Percentiles rank a stretch among this genome's conserved stretches.
These are phyloP conservation scores for Marasmius oreades DNA, from an alignment of 1,284 basidiomycete species.

Conservation along the genomic window DNA sequence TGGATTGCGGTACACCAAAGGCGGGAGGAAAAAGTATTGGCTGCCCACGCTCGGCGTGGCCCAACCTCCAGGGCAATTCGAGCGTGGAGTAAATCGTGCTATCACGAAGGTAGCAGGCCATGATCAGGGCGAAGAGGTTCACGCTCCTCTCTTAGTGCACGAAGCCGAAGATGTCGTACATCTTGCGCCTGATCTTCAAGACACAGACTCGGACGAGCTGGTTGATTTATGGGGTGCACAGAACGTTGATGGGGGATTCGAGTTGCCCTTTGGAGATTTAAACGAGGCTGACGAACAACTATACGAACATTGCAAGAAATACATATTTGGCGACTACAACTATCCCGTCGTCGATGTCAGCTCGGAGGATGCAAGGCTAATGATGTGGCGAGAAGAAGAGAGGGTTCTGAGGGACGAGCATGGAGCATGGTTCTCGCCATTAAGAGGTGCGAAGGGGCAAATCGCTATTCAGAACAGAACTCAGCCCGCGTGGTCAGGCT, in stretches of 20 bases:
- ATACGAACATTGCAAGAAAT: conserved; percentile 65
- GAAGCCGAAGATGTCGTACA: conserved; percentile 71
- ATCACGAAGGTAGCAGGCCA: conserved; percentile 41
- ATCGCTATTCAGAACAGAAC: conserved; percentile 33
- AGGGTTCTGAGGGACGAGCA: conserved; percentile 65
- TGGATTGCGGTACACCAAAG: conserved; percentile 86
- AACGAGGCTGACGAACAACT: conserved; percentile 67
- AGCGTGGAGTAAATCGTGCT: conserved; percentile 39
- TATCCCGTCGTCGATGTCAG: conserved; percentile 89
- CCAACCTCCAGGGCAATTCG: conserved; percentile 34
- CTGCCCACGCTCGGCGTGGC: conserved; percentile 58
- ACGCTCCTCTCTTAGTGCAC: conserved; percentile 71
- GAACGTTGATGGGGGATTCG: conserved; percentile 55
- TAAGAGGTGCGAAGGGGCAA: conserved; percentile 44
- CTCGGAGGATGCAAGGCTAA: conserved; percentile 60
- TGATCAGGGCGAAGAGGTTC: conserved; percentile 58
- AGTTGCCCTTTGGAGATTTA: conserved; percentile 60
- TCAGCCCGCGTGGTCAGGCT: conserved; percentile 44
- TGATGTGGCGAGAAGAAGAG: conserved; percentile 74
- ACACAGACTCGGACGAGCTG: conserved; percentile 33
- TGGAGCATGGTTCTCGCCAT: conserved; percentile 64
- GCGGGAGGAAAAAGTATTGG: conserved; percentile 90
- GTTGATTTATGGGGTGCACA: conserved; percentile 31
- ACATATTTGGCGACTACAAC: conserved; percentile 89
- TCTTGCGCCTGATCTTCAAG: conserved; percentile 50